Conservation (phyloP, 2,329 filamentous ascomycete species). For the Exophiala bonariae region DNA sequence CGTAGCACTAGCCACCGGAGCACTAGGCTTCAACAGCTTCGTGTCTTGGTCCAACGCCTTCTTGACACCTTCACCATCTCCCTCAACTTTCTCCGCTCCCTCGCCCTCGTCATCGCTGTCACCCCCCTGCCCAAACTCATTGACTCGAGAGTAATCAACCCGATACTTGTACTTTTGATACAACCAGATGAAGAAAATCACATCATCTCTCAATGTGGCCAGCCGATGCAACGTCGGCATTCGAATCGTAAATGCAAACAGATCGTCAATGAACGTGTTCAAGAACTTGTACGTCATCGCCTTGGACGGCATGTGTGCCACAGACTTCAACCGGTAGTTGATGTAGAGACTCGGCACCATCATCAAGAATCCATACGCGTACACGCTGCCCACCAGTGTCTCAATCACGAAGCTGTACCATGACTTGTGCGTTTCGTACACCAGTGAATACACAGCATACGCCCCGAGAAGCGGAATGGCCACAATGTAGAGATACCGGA, state of each 20-base stretch:
- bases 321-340: constrained; percentile 87
- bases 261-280: constrained; percentile 97
- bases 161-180: constrained; percentile 95
- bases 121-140: constrained; percentile 98
- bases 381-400: constrained; percentile 91
- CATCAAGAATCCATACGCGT: constrained; percentile 98
- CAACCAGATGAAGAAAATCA: constrained; percentile 97
- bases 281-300: constrained; percentile 98
- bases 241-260: constrained; percentile 99
- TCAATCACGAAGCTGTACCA: constrained; percentile 98
- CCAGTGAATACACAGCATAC: constrained; percentile 85
- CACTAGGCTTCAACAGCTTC: constrained; percentile 25
- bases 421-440: constrained; percentile 94
- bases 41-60: constrained; percentile 24
- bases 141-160: constrained; percentile 86
- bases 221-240: constrained; percentile 94
- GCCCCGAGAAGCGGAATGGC: constrained; percentile 86
- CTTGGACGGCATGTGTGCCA: constrained; percentile 94
- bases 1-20: constrained; percentile 21
- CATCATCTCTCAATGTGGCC: constrained; percentile 87
- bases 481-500: constrained; percentile 92
- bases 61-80: too few relatives aligned
- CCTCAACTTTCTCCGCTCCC: constrained; percentile 12
- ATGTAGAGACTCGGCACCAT: constrained; percentile 98
- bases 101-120: constrained; percentile 70